These are phyloP conservation scores for Citrullus colocynthis DNA, from an alignment of 306 rosid species.

Conservation along the genomic window DNA sequence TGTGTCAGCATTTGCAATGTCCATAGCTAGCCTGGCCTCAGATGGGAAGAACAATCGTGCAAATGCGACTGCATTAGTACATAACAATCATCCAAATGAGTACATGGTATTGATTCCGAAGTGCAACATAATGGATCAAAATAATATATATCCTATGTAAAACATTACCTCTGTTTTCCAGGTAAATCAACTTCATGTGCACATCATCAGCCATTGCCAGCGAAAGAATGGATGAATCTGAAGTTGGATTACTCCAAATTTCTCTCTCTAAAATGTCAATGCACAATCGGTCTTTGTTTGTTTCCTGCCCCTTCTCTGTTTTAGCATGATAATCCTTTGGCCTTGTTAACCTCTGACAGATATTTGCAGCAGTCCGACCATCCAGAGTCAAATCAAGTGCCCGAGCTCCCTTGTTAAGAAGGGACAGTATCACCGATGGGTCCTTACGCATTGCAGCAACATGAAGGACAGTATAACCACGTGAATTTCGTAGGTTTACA, in stretches of 20 bases:
- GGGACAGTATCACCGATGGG: constrained; percentile 32
- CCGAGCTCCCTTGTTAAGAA: constrained; percentile 29
- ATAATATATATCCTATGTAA: not conserved
- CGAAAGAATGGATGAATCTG: constrained; percentile 17
- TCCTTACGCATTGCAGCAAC: constrained; percentile 41
- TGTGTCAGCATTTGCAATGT: constrained; percentile 28
- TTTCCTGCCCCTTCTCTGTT: constrained; percentile 27
- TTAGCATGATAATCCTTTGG: constrained; percentile 36
- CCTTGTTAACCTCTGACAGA: constrained; percentile 36
- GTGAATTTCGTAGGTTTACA: constrained; percentile 30
- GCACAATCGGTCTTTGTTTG: constrained; percentile 33
- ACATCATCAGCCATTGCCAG: constrained; percentile 31
- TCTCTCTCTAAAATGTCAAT: constrained; percentile 41
- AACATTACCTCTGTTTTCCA: constrained; percentile 37
- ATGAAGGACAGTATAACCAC: constrained; percentile 36
- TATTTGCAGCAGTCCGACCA: constrained; percentile 34
- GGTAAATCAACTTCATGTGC: constrained; percentile 31
- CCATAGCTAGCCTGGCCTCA: constrained; percentile 38
- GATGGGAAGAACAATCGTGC: constrained; percentile 35
- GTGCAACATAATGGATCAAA: not conserved
- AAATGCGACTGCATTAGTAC: constrained; percentile 29
- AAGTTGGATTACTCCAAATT: constrained; percentile 28
- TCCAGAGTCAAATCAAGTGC: constrained; percentile 29
- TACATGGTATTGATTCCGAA: not conserved
- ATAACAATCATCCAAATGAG: not conserved